Evolutionary conservation across 78 protist genomes (phyloP).

Genomic region (Speleostelium caveatum): DNA sequence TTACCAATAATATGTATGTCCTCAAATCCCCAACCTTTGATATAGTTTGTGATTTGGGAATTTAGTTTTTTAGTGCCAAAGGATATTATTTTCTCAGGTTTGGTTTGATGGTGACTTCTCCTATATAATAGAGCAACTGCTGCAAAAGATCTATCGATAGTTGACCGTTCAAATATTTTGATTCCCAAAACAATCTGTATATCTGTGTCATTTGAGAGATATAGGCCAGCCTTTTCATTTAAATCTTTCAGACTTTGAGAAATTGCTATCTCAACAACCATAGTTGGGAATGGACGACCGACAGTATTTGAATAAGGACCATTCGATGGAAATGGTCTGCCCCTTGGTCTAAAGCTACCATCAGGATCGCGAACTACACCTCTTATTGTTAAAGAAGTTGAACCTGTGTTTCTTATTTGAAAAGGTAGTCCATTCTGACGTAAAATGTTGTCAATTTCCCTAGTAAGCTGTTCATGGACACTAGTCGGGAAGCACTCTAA

Average conservation of each 20-base stretch:
- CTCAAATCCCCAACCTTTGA: not conserved
- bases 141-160: not conserved
- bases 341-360: too few species aligned
- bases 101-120: not conserved
- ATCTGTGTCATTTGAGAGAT: not conserved
- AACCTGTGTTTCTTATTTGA: too few species aligned
- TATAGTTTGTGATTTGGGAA: not conserved
- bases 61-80: not conserved
- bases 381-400: too few species aligned
- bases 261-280: conserved; percentile 12
- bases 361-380: too few species aligned
- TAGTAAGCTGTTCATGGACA: too few species aligned
- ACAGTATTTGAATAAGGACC: not conserved
- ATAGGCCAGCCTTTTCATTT: not conserved
- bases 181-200: not conserved
- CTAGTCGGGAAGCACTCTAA: too few species aligned
- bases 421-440: too few species aligned
- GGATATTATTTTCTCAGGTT: not conserved
- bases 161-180: not conserved
- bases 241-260: not conserved
- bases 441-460: too few species aligned
- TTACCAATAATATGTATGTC: not conserved
- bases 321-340: too few species aligned
- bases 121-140: not conserved
- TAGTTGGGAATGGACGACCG: conserved; percentile 13